Evolutionary conservation across 2,329 filamentous ascomycete genomes (phyloP).

Genomic region (Diaporthe humulicola): DNA sequence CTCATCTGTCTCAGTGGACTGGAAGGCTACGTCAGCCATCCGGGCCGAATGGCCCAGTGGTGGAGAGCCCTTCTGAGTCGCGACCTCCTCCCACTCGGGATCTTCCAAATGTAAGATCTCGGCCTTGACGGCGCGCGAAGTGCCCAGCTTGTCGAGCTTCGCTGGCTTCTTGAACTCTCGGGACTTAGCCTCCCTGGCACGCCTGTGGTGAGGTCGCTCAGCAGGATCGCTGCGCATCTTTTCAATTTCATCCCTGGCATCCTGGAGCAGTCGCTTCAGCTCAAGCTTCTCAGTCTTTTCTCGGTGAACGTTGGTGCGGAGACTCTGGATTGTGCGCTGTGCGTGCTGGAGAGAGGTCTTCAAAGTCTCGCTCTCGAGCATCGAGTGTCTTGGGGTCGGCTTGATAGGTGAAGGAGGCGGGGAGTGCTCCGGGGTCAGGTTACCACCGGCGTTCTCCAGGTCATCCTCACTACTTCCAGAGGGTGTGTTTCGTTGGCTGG

Average conservation of each 20-base stretch:
- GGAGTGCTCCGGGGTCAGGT: conserved; percentile 87
- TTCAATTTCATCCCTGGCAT: conserved; percentile 92
- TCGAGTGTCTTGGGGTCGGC: conserved; percentile 88
- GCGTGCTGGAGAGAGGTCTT: conserved; percentile 95
- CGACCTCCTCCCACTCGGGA: conserved; percentile 87
- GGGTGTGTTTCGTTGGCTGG: conserved; percentile 74
- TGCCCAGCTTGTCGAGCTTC: conserved; percentile 78
- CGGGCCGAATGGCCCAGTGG: conserved; percentile 33
- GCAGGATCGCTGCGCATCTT: conserved; percentile 71
- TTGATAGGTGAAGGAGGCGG: conserved; percentile 93
- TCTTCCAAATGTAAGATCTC: conserved; percentile 87
- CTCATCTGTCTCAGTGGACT: conserved; percentile 66
- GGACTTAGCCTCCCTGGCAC: conserved; percentile 73
- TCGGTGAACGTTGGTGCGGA: conserved; percentile 94
- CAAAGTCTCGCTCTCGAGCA: conserved; percentile 94
- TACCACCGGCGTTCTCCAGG: conserved; percentile 74
- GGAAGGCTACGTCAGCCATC: conserved; percentile 37
- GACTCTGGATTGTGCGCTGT: conserved; percentile 94
- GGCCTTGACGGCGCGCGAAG: conserved; percentile 78
- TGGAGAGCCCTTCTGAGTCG: conserved; percentile 45
- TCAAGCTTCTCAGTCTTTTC: conserved; percentile 99
- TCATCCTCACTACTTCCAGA: conserved; percentile 72
- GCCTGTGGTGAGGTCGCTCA: conserved; percentile 57
- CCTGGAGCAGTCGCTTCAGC: conserved; percentile 93
- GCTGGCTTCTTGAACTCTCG: conserved; percentile 82